A percentile compares a stretch with the other conserved stretches of the same genome.
Evolutionary conservation across 2,329 filamentous ascomycete species (phyloP).

Genomic region (Mollisia scopiformis): DNA sequence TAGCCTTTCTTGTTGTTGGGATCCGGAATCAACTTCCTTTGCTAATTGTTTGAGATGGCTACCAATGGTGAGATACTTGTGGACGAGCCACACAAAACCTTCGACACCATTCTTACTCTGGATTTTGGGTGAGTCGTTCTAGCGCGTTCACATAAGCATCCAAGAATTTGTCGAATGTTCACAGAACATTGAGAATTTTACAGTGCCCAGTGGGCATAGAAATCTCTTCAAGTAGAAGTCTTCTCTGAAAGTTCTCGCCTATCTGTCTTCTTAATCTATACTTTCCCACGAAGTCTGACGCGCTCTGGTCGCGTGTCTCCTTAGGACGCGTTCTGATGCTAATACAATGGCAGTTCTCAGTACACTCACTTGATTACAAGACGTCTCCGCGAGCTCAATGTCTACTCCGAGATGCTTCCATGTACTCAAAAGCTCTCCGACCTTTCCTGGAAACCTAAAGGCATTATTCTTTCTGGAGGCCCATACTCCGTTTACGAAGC

Average conservation of each 20-base stretch:
- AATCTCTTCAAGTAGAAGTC: too few relatives aligned
- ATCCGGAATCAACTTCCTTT: too few relatives aligned
- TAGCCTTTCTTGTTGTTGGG: not conserved
- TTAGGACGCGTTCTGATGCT: constrained; percentile 7
- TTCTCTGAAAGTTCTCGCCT: too few relatives aligned
- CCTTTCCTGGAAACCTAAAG: constrained; percentile 78
- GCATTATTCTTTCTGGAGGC: constrained; percentile 77
- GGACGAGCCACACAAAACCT: constrained; percentile 34
- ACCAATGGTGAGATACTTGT: constrained; percentile 21
- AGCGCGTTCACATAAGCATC: too few relatives aligned
- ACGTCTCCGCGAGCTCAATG: constrained; percentile 75
- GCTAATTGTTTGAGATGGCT: constrained; percentile 25
- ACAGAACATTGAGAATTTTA: too few relatives aligned
- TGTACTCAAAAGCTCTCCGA: constrained; percentile 83
- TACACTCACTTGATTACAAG: constrained; percentile 67
- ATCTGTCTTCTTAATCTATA: too few relatives aligned
- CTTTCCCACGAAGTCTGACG: too few relatives aligned
- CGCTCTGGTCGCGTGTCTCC: constrained; percentile 1
- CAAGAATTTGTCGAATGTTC: too few relatives aligned
- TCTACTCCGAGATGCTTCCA: constrained; percentile 87
- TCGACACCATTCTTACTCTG: constrained; percentile 67
- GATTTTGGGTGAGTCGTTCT: constrained; percentile 60
- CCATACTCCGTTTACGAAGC: constrained; percentile 80
- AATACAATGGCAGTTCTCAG: constrained; percentile 51
- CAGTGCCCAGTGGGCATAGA: too few relatives aligned